Percentiles rank a stretch among this genome's conserved stretches.
Evolutionary conservation across 257 asterid genomes (phyloP).

Genomic region (Ehretia macrophylla): DNA sequence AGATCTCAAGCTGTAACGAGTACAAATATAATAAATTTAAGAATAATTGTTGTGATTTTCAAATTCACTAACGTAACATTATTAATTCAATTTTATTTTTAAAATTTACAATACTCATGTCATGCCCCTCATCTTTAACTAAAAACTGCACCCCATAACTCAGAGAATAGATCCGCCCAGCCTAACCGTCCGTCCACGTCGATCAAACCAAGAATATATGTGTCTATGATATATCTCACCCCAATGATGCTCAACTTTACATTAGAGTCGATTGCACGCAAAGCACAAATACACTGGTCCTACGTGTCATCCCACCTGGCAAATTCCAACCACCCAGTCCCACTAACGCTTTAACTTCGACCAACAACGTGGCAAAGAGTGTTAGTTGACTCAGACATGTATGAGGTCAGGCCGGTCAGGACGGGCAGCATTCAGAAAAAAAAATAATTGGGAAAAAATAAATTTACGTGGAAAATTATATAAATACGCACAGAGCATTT

Average conservation of each 20-base stretch:
- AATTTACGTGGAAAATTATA: background rate
- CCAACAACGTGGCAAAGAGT: conserved; percentile 9
- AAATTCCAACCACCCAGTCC: conserved; percentile 14
- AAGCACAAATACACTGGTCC: conserved; percentile 24
- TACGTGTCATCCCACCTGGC: conserved; percentile 50
- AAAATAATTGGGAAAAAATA: background rate
- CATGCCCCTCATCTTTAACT: too few species aligned
- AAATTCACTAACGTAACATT: too few species aligned
- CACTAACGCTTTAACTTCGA: background rate
- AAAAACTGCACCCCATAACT: too few species aligned
- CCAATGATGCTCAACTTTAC: background rate
- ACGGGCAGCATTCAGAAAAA: conserved; percentile 1
- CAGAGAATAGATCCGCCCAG: too few species aligned
- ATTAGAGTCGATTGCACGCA: conserved; percentile 58
- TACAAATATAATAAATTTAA: too few species aligned
- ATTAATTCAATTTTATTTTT: too few species aligned
- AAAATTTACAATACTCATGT: too few species aligned
- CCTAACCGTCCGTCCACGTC: too few species aligned
- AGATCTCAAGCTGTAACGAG: too few species aligned
- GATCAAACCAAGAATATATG: too few species aligned
- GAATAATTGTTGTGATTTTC: too few species aligned
- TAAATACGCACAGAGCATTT: background rate
- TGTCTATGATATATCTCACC: background rate
- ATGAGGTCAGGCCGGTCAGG: background rate
- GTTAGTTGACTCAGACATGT: conserved; percentile 3